Base-by-base conservation (phyloP, 106 monocot genomes). In the Dioscorea dumetorum region DNA sequence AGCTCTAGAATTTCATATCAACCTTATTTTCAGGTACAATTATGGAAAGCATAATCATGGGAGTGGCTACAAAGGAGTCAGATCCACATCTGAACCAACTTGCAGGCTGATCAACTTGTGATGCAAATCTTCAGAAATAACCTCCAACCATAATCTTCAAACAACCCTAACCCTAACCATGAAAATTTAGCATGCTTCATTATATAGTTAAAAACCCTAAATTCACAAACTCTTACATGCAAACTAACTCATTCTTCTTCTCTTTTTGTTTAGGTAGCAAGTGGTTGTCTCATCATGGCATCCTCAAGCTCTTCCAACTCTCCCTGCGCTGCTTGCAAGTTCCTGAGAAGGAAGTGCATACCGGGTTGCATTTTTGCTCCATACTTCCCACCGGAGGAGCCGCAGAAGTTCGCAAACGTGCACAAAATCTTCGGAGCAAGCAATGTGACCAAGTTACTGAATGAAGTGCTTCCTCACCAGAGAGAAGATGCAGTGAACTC, bases 241-340 rank as follows among this genome's bases (percentile, higher is more conserved):
- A 41, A n/a, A 3, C 10, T 10, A 41, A 41, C 41, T 41, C 10
- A 10, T 41, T 41, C 10, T 41, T 41, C 41, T 41, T 41, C 41
- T 41, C 10, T 24, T 62, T 10, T 17, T 28, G 62, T 62, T 17
- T 9, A 62, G 19, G 23, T 61, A 61, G 49, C 57, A 22, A 22
- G 28, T 28, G 28, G 28, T 28, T 28, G 28, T 28, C 28, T 28
- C 67, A 19, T 71, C 75, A 59, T 75, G 66, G 24, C 21, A 24
- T 61, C 14, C 50, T 22, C 66, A 50, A 50, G 66, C 23, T 61
- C 70, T 9, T 66, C 70, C n/a, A 68, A 69, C 64, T 80, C 83
- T 12, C 87, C 87, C 5, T 88, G 87, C 24, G 87, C 87, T 0
- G 87, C 87, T 20, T 88, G 87, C 78, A 88, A 88, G 73, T 88